phyloP scores from a whole-genome alignment of 441 rosid genomes.

The Pelargonium australe region DNA sequence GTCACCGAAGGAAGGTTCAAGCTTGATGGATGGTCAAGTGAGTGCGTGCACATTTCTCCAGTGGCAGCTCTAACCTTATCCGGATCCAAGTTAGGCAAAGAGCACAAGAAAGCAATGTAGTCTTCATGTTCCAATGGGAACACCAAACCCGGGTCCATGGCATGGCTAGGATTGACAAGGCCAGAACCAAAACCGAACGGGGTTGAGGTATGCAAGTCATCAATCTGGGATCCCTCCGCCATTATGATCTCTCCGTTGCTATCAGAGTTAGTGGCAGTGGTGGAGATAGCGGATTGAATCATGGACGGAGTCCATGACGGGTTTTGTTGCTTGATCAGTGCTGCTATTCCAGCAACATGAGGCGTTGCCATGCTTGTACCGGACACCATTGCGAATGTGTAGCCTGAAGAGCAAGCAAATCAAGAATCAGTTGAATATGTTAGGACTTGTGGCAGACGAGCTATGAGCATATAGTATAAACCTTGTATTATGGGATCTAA shows the following conservation, averaged over 20 bases:
- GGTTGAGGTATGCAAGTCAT: slow-evolving; percentile 38
- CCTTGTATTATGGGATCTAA: slow-evolving; percentile 40
- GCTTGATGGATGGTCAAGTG: slow-evolving; percentile 48
- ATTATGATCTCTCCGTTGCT: slow-evolving; percentile 47
- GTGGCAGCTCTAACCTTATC: slow-evolving; percentile 33
- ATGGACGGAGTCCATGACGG: slow-evolving; percentile 79
- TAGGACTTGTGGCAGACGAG: too few species aligned
- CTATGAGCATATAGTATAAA: background rate
- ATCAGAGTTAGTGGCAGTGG: slow-evolving; percentile 54
- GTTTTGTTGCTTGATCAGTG: slow-evolving; percentile 58
- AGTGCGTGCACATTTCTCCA: slow-evolving; percentile 43
- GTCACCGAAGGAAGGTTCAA: slow-evolving; percentile 79
- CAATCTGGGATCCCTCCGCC: slow-evolving; percentile 41
- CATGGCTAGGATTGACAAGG: slow-evolving; percentile 51
- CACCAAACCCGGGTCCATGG: slow-evolving; percentile 79
- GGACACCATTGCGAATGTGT: slow-evolving; percentile 62
- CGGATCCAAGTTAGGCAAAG: slow-evolving; percentile 45
- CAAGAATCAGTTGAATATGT: too few species aligned
- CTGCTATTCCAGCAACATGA: slow-evolving; percentile 70
- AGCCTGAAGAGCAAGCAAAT: slow-evolving; percentile 31
- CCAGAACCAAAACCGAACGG: slow-evolving; percentile 77
- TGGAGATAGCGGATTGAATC: slow-evolving; percentile 78
- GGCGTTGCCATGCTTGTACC: slow-evolving; percentile 98
- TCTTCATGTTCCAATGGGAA: slow-evolving; percentile 57
- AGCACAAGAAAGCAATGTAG: slow-evolving; percentile 63